Evolutionary conservation across 2,329 filamentous ascomycete species (phyloP), one percentile per base, ranked within the genome.

Genomic region (Calonectria crousiana): DNA sequence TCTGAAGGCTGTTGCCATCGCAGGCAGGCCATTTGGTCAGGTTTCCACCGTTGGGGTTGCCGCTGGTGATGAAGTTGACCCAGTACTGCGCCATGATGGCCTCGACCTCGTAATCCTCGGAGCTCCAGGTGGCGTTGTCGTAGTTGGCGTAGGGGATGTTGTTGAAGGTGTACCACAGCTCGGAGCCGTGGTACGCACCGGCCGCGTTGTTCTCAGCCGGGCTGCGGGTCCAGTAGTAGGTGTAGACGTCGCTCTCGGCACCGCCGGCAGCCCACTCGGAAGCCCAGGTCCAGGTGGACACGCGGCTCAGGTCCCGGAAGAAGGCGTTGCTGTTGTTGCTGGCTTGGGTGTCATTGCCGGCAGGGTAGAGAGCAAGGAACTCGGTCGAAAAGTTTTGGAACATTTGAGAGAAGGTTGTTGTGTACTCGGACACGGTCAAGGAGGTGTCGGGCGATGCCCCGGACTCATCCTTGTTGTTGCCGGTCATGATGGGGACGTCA

Each of bases 91-190:
- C 28, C 67, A 60, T 69, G 20, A 36, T 47, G 4, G 41, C 8
- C 38, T 69, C 67, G 9, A 49, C n/a, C 18, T 23, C 28, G 23
- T 69, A 69, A 10, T 69, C 67, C 28, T 60, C 52, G 5, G 38
- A 4, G 44, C 26, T 49, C 67, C 38, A 69, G 20, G 67, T 69
- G 8, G 32, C 67, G 14, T 69, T 51, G 52, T 34, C 26, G 20
- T 69, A 69, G 20, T n/a, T 60, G 18, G 67, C 53, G 18, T 69
- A 69, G 18, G 67, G 67, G 20, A 69, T 69, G 52, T 69, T 69
- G 67, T 69, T 69, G 30, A 69, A 69, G 6, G 52, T 69, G 30
- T 69, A 69, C 67, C 67, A 69, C 5, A 69, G 30, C 41, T 69
- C 67, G 13, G 67, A 36, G 2, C 67, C 53, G n/a, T 69, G 67